Conservation (phyloP, 495 filamentous ascomycete species). For the Xylaria palmicola region DNA sequence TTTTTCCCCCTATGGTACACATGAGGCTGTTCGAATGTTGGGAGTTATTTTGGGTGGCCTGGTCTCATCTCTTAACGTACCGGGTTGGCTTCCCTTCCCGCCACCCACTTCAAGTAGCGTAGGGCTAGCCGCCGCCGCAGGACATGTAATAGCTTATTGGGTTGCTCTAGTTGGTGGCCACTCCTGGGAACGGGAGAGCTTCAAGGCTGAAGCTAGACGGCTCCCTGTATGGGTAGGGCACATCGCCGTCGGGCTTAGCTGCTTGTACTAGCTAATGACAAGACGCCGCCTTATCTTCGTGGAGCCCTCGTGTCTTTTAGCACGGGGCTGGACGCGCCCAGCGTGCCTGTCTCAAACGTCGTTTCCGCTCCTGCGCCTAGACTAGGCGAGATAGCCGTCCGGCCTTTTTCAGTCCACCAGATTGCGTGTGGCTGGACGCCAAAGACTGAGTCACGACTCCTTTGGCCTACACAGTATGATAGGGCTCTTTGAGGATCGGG, state of each 20-base stretch:
- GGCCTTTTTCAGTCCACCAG: not conserved
- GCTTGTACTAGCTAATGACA: not conserved
- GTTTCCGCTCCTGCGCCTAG: not conserved
- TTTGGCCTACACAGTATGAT: not conserved
- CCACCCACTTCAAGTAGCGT: too few relatives aligned
- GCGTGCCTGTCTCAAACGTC: not conserved
- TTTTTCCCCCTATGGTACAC: too few relatives aligned
- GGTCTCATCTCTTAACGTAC: too few relatives aligned
- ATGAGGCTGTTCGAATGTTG: too few relatives aligned
- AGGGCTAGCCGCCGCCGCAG: too few relatives aligned
- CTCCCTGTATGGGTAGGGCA: not conserved
- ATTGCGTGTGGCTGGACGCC: not conserved
- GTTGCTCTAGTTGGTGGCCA: too few relatives aligned
- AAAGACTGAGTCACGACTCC: not conserved
- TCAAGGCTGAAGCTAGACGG: not conserved
- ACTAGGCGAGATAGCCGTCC: not conserved
- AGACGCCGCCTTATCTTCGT: constrained; percentile 6
- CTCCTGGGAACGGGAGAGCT: too few relatives aligned
- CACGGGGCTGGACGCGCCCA: not conserved
- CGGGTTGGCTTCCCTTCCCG: too few relatives aligned
- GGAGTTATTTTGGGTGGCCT: too few relatives aligned
- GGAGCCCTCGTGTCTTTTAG: not conserved
- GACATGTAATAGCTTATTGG: too few relatives aligned
- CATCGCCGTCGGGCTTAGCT: not conserved
- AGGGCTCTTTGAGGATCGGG: not conserved